Evolutionary conservation across 2,329 filamentous ascomycete species (phyloP).

Genomic region (Penicillium rolfsii): DNA sequence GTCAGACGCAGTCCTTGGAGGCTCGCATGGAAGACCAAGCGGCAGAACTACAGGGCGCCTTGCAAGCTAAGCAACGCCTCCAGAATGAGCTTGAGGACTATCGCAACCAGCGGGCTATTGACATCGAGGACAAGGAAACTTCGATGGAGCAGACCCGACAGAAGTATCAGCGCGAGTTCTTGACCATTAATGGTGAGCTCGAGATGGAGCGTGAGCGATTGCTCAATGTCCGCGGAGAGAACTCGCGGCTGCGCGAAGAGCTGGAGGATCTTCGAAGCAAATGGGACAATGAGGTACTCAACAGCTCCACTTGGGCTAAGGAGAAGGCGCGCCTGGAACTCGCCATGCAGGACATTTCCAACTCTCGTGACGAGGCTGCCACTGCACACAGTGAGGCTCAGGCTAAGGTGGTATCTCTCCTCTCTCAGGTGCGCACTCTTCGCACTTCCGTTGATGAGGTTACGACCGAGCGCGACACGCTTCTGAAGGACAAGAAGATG

Average conservation of each 20-base stretch:
- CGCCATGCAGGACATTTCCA: constrained; percentile 82
- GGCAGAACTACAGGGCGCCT: constrained; percentile 80
- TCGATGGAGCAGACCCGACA: constrained; percentile 96
- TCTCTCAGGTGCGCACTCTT: constrained; percentile 85
- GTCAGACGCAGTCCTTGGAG: constrained; percentile 85
- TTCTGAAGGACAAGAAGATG: constrained; percentile 86
- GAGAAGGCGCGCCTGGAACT: constrained; percentile 92
- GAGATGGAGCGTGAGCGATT: constrained; percentile 91
- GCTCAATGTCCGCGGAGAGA: constrained; percentile 81
- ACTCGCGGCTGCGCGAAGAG: constrained; percentile 87
- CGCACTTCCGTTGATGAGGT: constrained; percentile 85
- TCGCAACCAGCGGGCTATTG: constrained; percentile 88
- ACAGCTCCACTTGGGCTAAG: constrained; percentile 97
- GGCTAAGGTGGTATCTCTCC: constrained; percentile 83
- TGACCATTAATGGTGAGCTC: constrained; percentile 85
- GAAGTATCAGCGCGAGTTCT: constrained; percentile 95
- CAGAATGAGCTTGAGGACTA: constrained; percentile 99
- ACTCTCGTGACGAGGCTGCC: constrained; percentile 91
- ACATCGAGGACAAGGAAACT: constrained; percentile 94
- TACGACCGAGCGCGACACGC: constrained; percentile 78
- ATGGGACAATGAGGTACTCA: constrained; percentile 97
- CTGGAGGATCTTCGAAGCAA: constrained; percentile 92
- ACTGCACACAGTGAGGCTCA: constrained; percentile 94
- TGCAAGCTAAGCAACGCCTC: constrained; percentile 89
- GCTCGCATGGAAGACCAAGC: constrained; percentile 89